Percentiles rank a stretch among this genome's conserved stretches.
phyloP scores from a whole-genome alignment of 352 stramenopile species.

The Pythium scleroteichum region DNA sequence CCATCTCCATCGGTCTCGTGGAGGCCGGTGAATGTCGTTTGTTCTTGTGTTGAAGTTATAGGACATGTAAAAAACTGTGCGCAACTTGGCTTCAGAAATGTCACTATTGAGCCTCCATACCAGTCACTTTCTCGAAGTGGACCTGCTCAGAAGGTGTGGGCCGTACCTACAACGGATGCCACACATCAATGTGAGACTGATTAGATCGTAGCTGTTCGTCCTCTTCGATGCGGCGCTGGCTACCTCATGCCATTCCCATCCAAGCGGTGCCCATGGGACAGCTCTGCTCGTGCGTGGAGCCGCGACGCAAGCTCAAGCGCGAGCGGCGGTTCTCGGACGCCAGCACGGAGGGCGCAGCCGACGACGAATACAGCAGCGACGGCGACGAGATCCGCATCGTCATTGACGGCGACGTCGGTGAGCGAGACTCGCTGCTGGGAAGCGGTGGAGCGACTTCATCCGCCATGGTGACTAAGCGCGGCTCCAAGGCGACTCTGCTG shows the following conservation, averaged over 20 bases:
- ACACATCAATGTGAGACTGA: slow-evolving; percentile 15
- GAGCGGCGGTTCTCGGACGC: slow-evolving; percentile 62
- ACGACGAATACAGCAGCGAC: slow-evolving; percentile 18
- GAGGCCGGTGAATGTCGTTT: slow-evolving; percentile 1
- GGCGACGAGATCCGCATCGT: slow-evolving; percentile 40
- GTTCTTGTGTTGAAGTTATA: too few relatives aligned
- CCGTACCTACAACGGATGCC: slow-evolving; percentile 13
- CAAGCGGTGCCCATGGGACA: slow-evolving; percentile 49
- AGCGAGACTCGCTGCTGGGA: slow-evolving; percentile 23
- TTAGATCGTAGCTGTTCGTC: slow-evolving; percentile 17
- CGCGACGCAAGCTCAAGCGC: slow-evolving; percentile 43
- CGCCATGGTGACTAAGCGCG: slow-evolving; percentile 26
- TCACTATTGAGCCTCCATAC: slow-evolving; percentile 3
- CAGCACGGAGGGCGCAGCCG: neutral
- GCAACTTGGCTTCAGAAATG: slow-evolving; percentile 4
- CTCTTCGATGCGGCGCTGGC: neutral
- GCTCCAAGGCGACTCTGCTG: slow-evolving; percentile 22
- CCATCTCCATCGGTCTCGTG: slow-evolving; percentile 18
- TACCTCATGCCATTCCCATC: neutral
- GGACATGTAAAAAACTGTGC: neutral
- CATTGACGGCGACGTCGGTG: slow-evolving; percentile 33
- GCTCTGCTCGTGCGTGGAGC: slow-evolving; percentile 74
- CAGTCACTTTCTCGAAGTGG: slow-evolving; percentile 13
- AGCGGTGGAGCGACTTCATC: slow-evolving; percentile 7
- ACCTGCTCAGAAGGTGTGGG: slow-evolving; percentile 10